Evolutionary conservation across 441 rosid genomes (phyloP).

Genomic region (Arabidopsis hybrid): DNA sequence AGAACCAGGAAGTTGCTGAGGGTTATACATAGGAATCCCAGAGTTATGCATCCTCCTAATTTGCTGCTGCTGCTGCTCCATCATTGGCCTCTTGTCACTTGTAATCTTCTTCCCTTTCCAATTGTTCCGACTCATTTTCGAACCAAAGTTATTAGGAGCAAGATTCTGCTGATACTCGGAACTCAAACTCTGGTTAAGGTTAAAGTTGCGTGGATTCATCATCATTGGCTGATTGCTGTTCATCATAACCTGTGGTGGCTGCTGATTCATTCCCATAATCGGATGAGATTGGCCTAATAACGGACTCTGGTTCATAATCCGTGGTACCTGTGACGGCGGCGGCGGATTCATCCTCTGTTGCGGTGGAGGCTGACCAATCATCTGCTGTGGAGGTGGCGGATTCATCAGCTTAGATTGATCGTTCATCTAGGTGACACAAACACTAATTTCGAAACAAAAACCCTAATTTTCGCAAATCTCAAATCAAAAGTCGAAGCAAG

Average conservation of each 20-base stretch:
- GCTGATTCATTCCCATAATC: slow-evolving; percentile 45
- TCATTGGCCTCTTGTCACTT: slow-evolving; percentile 48
- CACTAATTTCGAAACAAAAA: slow-evolving; percentile 1
- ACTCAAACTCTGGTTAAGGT: slow-evolving; percentile 52
- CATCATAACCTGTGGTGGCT: slow-evolving; percentile 53
- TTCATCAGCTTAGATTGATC: slow-evolving; percentile 55
- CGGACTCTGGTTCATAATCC: slow-evolving; percentile 55
- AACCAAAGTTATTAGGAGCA: slow-evolving; percentile 47
- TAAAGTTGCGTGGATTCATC: slow-evolving; percentile 57
- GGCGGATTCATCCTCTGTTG: slow-evolving; percentile 56
- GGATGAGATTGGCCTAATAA: slow-evolving; percentile 48
- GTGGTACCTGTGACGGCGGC: slow-evolving; percentile 50
- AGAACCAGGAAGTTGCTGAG: slow-evolving; percentile 47
- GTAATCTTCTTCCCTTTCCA: slow-evolving; percentile 85
- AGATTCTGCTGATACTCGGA: slow-evolving; percentile 51
- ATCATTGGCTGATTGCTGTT: slow-evolving; percentile 48
- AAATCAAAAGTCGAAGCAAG: slow-evolving; percentile 5
- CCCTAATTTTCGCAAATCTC: slow-evolving; percentile 19
- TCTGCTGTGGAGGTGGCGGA: slow-evolving; percentile 50
- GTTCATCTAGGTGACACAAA: slow-evolving; percentile 46
- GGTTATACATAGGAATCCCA: slow-evolving; percentile 55
- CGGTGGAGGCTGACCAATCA: slow-evolving; percentile 37
- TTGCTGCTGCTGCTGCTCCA: slow-evolving; percentile 45
- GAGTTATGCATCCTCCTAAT: slow-evolving; percentile 54
- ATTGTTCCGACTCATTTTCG: slow-evolving; percentile 50